Evolutionary conservation across 805 yeast species (phyloP), one percentile per base, ranked within the genome.

Genomic region (Candida vartiovaarae): DNA sequence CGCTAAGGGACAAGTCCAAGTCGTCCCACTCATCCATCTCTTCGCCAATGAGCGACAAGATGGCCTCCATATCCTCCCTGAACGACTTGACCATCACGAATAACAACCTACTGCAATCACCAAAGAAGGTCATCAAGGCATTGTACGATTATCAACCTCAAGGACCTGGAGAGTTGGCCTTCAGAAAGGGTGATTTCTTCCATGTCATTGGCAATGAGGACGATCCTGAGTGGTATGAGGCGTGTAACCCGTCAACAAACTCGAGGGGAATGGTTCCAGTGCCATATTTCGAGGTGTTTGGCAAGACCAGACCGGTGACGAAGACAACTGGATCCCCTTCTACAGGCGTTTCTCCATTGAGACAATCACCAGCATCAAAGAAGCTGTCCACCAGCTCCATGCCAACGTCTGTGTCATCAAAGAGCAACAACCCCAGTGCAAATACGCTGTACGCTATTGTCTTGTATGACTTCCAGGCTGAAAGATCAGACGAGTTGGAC

Each of bases 241-340:
- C 95, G 2, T 78, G 81, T 41, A 89, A 91, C 60, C 97, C 98
- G 10, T n/a, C n/a, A n/a, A 78, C 84, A 31, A 78, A 82, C 53
- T 66, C 74, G 27, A 72, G 76, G 40, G 99, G 99, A 1, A 76
- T 85, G 76, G 98, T 93, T 1, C 98, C 98, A 4, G 79, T 79
- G 35, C 68, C 80, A 8, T 82, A 82, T 61, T 93, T 91, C 63
- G 95, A 89, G 65, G 82, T 79, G 15, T 79, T 90, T 53, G 80
- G 76, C 47, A 72, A 80, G 50, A 72, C 82, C 23, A 67, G 79
- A 49, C 57, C 57, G 15, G 10, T 35, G 10, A 33, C 36, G 72
- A 77, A 26, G 44, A 45, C 20, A 43, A 4, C 44, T 9, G 20
- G 20, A 15, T 15, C 20, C 20, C 20, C 20, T 15, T 15, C 20